Percentiles rank a stretch among this genome's conserved stretches.
Evolutionary conservation across 179 eudicot genomes (phyloP).

Genomic region (Silene noctiflora): DNA sequence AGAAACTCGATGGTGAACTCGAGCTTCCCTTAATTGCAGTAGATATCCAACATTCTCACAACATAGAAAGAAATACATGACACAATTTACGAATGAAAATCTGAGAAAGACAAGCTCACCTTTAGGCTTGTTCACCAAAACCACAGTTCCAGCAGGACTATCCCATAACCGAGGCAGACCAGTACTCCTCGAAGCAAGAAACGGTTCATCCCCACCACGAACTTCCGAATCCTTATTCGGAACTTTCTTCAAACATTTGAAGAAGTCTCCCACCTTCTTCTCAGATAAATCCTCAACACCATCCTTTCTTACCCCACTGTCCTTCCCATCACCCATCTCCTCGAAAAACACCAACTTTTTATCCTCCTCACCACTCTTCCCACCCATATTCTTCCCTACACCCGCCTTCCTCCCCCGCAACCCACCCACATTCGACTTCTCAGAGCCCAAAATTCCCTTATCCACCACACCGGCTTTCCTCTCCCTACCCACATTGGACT

Average conservation of each 20-base stretch:
- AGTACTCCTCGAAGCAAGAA: constrained; percentile 63
- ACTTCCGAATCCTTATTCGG: constrained; percentile 45
- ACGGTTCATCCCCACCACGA: constrained; percentile 49
- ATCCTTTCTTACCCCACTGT: constrained; percentile 27
- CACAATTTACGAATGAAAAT: not conserved
- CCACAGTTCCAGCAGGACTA: constrained; percentile 70
- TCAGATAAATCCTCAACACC: constrained; percentile 46
- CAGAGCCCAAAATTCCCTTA: constrained; percentile 77
- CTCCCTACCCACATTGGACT: constrained; percentile 30
- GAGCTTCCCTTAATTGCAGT: not conserved
- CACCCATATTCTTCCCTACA: constrained; percentile 6
- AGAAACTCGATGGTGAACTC: not conserved
- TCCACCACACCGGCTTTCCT: constrained; percentile 42
- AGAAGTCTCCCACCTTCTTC: constrained; percentile 92
- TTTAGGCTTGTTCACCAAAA: constrained; percentile 90
- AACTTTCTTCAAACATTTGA: constrained; percentile 85
- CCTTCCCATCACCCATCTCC: constrained; percentile 29
- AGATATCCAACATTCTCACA: not conserved
- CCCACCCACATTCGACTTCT: constrained; percentile 35
- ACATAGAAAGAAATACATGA: not conserved
- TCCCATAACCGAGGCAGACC: constrained; percentile 90
- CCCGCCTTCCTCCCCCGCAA: not conserved
- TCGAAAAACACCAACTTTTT: constrained; percentile 79
- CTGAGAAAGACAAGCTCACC: constrained; percentile 39
- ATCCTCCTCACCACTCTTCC: constrained; percentile 35